Evolutionary conservation across 1,139 yeast species (phyloP).

Genomic region (Suhomyces guaymorum): DNA sequence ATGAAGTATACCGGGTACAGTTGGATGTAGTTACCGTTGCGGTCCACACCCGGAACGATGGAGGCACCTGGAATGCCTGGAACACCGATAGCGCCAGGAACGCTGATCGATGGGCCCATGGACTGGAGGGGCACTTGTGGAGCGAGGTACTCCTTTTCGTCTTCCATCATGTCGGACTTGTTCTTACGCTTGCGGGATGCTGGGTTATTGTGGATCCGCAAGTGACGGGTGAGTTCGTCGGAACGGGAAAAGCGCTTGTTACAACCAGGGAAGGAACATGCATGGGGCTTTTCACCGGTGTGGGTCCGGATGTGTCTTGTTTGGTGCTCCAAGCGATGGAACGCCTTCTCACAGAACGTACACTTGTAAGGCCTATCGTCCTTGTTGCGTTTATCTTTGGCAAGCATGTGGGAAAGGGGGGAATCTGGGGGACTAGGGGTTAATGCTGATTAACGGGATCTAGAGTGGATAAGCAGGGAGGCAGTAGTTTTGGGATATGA

Average conservation of each 20-base stretch:
- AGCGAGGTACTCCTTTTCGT: too few species aligned
- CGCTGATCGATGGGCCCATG: too few species aligned
- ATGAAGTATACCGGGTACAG: constrained; percentile 40
- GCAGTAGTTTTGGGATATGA: too few species aligned
- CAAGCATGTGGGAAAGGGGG: too few species aligned
- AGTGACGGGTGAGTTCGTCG: constrained; percentile 70
- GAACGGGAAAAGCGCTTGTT: constrained; percentile 64
- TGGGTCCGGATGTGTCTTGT: constrained; percentile 72
- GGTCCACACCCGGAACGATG: too few species aligned
- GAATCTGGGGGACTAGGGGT: too few species aligned
- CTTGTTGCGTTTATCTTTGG: constrained; percentile 19
- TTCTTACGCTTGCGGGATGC: constrained; percentile 61
- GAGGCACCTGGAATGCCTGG: not conserved
- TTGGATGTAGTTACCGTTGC: constrained; percentile 38
- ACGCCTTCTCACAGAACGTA: constrained; percentile 60
- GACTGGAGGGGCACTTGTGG: constrained; percentile 88
- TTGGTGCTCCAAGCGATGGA: constrained; percentile 66
- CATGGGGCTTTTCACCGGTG: constrained; percentile 76
- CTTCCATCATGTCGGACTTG: too few species aligned
- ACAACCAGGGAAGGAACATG: constrained; percentile 69
- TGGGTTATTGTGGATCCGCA: constrained; percentile 63
- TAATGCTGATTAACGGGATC: too few species aligned
- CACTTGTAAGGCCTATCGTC: constrained; percentile 54
- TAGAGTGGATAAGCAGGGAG: too few species aligned
- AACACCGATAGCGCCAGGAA: too few species aligned